These are phyloP conservation scores for Clonostachys solani DNA, from an alignment of 2,329 filamentous ascomycete species.

Conservation along the genomic window DNA sequence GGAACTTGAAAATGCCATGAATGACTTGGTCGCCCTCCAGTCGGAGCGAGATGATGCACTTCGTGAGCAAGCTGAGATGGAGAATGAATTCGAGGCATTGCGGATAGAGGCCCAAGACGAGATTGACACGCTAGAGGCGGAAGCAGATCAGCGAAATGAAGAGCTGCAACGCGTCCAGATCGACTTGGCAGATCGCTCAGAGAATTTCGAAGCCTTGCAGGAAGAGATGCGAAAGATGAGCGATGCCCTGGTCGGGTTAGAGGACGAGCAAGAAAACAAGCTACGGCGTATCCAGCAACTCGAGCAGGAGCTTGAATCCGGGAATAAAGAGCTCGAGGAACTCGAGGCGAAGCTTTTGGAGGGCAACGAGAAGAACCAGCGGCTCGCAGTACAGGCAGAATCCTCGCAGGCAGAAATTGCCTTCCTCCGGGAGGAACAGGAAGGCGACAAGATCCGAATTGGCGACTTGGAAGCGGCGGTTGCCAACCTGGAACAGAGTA, in stretches of 20 bases:
- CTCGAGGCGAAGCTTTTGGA: constrained; percentile 82
- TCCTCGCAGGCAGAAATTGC: constrained; percentile 89
- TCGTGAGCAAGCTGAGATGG: constrained; percentile 55
- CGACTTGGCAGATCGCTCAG: constrained; percentile 71
- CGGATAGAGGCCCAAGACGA: constrained; percentile 62
- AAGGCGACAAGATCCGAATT: constrained; percentile 96
- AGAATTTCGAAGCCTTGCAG: constrained; percentile 89
- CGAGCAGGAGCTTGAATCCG: constrained; percentile 76
- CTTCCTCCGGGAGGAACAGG: constrained; percentile 94
- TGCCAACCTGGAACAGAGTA: constrained; percentile 69
- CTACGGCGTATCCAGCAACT: constrained; percentile 75
- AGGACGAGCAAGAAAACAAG: constrained; percentile 84
- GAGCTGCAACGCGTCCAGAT: constrained; percentile 67
- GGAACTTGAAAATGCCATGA: constrained; percentile 74
- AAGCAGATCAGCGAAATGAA: constrained; percentile 67
- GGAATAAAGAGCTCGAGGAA: constrained; percentile 81
- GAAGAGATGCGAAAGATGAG: constrained; percentile 91
- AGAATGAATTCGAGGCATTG: constrained; percentile 57
- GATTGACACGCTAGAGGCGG: constrained; percentile 62
- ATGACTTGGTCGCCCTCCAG: constrained; percentile 75
- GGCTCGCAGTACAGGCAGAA: constrained; percentile 86
- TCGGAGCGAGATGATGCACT: constrained; percentile 83
- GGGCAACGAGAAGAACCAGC: constrained; percentile 80
- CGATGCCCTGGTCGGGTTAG: constrained; percentile 78
- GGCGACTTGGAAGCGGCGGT: constrained; percentile 84